These are phyloP conservation scores for Akanthomyces dipterigenus DNA, from an alignment of 2,329 filamentous ascomycete species.

Conservation along the genomic window DNA sequence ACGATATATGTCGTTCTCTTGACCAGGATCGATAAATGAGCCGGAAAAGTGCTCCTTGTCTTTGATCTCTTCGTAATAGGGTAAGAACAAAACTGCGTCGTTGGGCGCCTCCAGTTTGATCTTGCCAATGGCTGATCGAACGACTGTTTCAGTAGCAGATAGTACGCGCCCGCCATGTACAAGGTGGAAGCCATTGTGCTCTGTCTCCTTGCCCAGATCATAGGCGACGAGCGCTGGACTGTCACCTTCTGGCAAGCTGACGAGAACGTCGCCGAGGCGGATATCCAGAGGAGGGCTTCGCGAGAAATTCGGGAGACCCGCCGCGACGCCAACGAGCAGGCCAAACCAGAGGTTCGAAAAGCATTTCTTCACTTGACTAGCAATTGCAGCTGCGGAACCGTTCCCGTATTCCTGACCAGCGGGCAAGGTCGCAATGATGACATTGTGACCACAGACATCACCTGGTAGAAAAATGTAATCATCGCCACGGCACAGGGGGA, in stretches of 20 bases:
- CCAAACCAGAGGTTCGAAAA: conserved; percentile 31
- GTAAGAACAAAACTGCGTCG: conserved; percentile 17
- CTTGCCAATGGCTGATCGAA: conserved; percentile 27
- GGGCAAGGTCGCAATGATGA: conserved; percentile 28
- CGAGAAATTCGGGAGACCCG: conserved; percentile 24
- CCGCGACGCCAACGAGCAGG: conserved; percentile 29
- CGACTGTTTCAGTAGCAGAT: conserved; percentile 19
- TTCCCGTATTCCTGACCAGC: conserved; percentile 26
- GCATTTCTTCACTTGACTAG: conserved; percentile 25
- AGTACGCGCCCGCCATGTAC: conserved; percentile 19
- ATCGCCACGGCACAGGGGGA: conserved; percentile 24
- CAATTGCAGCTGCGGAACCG: conserved; percentile 25
- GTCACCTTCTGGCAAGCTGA: conserved; percentile 21
- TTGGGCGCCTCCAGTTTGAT: conserved; percentile 21
- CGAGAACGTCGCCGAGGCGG: conserved; percentile 31
- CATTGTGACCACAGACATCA: conserved; percentile 28
- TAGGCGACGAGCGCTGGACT: conserved; percentile 25
- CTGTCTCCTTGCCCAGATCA: conserved; percentile 27
- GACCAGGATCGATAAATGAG: conserved; percentile 26
- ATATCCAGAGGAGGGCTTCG: conserved; percentile 25
- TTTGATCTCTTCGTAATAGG: conserved; percentile 20
- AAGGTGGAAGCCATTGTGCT: conserved; percentile 19
- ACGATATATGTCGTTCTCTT: conserved; percentile 23
- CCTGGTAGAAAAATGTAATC: conserved; percentile 32
- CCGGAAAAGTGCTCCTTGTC: conserved; percentile 18